phyloP scores from a whole-genome alignment of 805 yeast species.

The Starmerella geochares region DNA sequence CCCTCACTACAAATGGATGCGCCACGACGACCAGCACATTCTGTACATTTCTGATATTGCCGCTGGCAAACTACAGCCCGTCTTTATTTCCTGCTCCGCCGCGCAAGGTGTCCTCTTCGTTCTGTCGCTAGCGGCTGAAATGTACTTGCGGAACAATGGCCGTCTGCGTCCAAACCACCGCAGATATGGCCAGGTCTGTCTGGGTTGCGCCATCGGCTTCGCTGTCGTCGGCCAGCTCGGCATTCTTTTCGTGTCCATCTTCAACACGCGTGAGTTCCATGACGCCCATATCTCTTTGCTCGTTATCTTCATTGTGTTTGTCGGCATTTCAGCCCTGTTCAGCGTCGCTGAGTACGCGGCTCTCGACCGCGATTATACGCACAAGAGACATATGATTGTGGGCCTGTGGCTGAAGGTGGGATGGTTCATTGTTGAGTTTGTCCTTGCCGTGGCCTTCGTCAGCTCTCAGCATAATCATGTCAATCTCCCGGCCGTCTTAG shows the following conservation, averaged over 20 bases:
- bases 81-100: slow-evolving; percentile 69
- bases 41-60: slow-evolving; percentile 74
- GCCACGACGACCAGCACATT: slow-evolving; percentile 37
- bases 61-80: slow-evolving; percentile 74
- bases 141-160: slow-evolving; percentile 46
- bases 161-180: slow-evolving; percentile 46
- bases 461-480: slow-evolving; percentile 31
- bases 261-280: slow-evolving; percentile 51
- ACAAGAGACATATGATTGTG: slow-evolving; percentile 26
- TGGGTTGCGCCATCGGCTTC: slow-evolving; percentile 38
- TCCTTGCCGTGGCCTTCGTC: slow-evolving; percentile 55
- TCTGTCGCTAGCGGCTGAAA: slow-evolving; percentile 53
- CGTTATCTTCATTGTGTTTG: slow-evolving; percentile 56
- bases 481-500: slow-evolving; percentile 53
- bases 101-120: slow-evolving; percentile 68
- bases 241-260: slow-evolving; percentile 60
- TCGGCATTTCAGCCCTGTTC: slow-evolving; percentile 45
- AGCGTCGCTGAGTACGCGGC: slow-evolving; percentile 39
- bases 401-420: slow-evolving; percentile 43
- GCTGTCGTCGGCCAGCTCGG: slow-evolving; percentile 61
- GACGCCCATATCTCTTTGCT: slow-evolving; percentile 55
- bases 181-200: slow-evolving; percentile 36
- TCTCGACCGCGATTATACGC: slow-evolving; percentile 38
- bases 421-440: slow-evolving; percentile 61
- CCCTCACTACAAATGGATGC: slow-evolving; percentile 55